Evolutionary conservation across 352 stramenopile genomes (phyloP), one percentile per base, ranked within the genome.

Genomic region (Blastocystis sp.): DNA sequence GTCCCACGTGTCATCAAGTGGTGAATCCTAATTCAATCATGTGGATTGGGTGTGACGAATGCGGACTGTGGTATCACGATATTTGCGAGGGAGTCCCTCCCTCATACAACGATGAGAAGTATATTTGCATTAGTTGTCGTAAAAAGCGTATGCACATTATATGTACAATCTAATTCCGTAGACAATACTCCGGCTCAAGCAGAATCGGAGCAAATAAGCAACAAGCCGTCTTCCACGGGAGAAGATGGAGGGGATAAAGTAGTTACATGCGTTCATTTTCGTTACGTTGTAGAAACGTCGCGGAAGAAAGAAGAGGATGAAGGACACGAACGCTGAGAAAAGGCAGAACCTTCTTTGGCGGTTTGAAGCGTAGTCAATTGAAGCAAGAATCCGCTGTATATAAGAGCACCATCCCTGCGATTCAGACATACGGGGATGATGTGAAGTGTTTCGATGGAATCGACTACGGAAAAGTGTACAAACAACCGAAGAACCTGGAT

Each of bases 381-480:
- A 84, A 68, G 40, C 74, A 66, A 42, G 52, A 59, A 45, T 17
- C 60, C 34, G 42, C 74, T 17, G 52, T 38, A 57, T 84, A 70
- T 84, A 64, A 84, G 24, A 69, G 45, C 34, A 42, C 24, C 6
- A 68, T 69, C 52, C 74, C 74, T 42, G 52, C 74, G 2, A 69
- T 84, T 69, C 52, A 11, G 40, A 84, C 74, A 17, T 43, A 69
- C 28, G 60, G 74, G 11, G 74, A 84, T 38, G 74, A 84, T 84
- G 74, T 84, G 74, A 84, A 84, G 60, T 54, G 52, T n/a, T 84
- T 84, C 48, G 74, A 63, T 40, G 74, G 74, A 42, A 68, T 68
- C 38, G 34, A 84, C 54, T 84, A 84, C 61, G 21, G 52, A 21
- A 70, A 48, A 19, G 74, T 68, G 17, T 84, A 84, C 48, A 84